Base-by-base conservation (phyloP, 129 eudicot species). In the Rutidosis leptorrhynchoides region DNA sequence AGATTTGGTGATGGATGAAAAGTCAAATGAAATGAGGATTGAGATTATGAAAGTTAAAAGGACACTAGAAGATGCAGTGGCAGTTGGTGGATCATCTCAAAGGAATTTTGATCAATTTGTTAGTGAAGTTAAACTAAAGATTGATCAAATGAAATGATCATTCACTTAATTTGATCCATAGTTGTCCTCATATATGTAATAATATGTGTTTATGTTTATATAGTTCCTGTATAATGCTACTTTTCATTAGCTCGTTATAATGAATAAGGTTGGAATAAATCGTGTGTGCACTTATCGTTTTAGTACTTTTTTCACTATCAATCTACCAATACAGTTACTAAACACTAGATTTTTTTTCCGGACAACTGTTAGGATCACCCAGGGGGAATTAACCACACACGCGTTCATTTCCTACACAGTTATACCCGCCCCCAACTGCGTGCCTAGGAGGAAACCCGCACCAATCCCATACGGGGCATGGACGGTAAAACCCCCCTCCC, bases 51-150 rank as follows among this genome's bases (percentile, higher is more conserved):
- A 69, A 60, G 83, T 84, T 54, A 69, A 65, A 67, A 70, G 56
- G 23, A 71, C 67, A 45, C 28, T 89, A 6, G 80, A 79, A 57
- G 77, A 75, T 71, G 90, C 93, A 53, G 46, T 73, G 64, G 64
- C 45, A 11, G 28, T 16, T 0, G 65, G 77, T 52, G 96, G 96
- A 43, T 85, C 93, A 1, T 85, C 93, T 6, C 65, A 61, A 21
- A 67, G 27, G 5, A 60, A 30, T 30, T 60, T 60, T 29, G 65
- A 60, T 40, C 16, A 30, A 60, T 60, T 60, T 19, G 25, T 60
- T 17, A 17, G 27, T 17, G 65, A 30, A 17, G 65, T 60, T 7
- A 9, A 60, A 30, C 1, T 60, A 7, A 60, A 60, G 20, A 19
- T 30, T 30, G 27, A 60, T 17, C 65, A n/a, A 59, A 30, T 59